These are phyloP conservation scores for Trichoderma semiorbis DNA, from an alignment of 2,329 filamentous ascomycete genomes.

Conservation along the genomic window DNA sequence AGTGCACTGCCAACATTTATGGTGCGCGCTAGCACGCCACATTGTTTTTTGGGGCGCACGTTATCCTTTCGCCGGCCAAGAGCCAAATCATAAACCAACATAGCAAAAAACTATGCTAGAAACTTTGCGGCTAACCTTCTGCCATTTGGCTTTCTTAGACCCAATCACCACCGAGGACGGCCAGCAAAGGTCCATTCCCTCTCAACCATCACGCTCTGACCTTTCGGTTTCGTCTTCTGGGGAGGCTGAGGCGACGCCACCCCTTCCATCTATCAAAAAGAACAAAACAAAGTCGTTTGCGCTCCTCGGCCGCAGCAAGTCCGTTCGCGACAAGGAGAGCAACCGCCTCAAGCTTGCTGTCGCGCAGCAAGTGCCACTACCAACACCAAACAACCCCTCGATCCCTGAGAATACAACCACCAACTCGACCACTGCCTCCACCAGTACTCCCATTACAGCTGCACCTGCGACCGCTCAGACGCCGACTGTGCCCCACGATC, in stretches of 20 bases:
- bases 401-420: slow-evolving; percentile 28
- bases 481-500: slow-evolving; percentile 62
- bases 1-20: background rate
- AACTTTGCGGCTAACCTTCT: slow-evolving; percentile 11
- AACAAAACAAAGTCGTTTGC: slow-evolving; percentile 55
- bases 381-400: slow-evolving; percentile 27
- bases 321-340: slow-evolving; percentile 49
- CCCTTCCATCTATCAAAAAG: slow-evolving; percentile 41
- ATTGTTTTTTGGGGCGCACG: background rate
- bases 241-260: slow-evolving; percentile 42
- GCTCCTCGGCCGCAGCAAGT: slow-evolving; percentile 50
- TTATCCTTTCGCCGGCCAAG: background rate
- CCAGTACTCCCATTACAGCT: slow-evolving; percentile 19
- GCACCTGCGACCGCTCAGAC: slow-evolving; percentile 47
- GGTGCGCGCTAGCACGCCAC: slow-evolving; percentile 6
- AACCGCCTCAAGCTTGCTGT: slow-evolving; percentile 36
- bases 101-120: background rate
- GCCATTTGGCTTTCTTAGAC: slow-evolving; percentile 21
- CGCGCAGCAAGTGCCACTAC: slow-evolving; percentile 5
- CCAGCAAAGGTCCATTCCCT: slow-evolving; percentile 38
- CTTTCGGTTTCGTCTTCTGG: slow-evolving; percentile 48
- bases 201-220: slow-evolving; percentile 49
- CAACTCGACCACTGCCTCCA: slow-evolving; percentile 17
- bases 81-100: background rate
- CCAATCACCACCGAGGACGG: slow-evolving; percentile 30